Percentiles rank a stretch among this genome's conserved stretches.
Evolutionary conservation across 1,284 basidiomycete species (phyloP).

Genomic region (Ceratobasidium sp.): DNA sequence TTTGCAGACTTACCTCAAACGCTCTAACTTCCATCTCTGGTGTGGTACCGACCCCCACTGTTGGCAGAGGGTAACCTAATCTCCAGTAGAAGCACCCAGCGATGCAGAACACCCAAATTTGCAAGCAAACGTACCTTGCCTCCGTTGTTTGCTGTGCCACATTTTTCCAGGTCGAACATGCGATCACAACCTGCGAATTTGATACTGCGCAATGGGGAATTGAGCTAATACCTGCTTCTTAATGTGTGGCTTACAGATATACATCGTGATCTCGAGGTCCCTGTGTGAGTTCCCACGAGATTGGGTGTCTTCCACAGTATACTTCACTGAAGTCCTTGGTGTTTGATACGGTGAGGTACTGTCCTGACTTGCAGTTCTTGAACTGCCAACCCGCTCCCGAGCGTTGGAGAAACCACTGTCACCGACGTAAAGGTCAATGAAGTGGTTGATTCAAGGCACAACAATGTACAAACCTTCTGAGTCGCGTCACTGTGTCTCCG

Average conservation of each 20-base stretch:
- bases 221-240: background rate
- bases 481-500: background rate
- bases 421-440: background rate
- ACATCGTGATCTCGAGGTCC: background rate
- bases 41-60: background rate
- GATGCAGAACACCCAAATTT: background rate
- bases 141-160: background rate
- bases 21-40: slow-evolving; percentile 13
- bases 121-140: background rate
- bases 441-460: too few species aligned
- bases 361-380: slow-evolving; percentile 9
- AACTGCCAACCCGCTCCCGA: slow-evolving; percentile 8
- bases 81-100: background rate
- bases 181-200: slow-evolving; percentile 7
- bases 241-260: background rate
- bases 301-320: background rate
- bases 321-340: background rate
- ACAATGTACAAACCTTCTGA: background rate
- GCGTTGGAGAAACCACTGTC: slow-evolving; percentile 19
- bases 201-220: background rate
- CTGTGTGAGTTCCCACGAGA: slow-evolving; percentile 15
- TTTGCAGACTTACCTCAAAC: background rate
- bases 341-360: background rate
- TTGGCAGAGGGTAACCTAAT: background rate
- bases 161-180: background rate